Percentiles rank a stretch among this genome's conserved stretches.
phyloP scores from a whole-genome alignment of 2,329 filamentous ascomycete species.

The Colletotrichum somersetense region DNA sequence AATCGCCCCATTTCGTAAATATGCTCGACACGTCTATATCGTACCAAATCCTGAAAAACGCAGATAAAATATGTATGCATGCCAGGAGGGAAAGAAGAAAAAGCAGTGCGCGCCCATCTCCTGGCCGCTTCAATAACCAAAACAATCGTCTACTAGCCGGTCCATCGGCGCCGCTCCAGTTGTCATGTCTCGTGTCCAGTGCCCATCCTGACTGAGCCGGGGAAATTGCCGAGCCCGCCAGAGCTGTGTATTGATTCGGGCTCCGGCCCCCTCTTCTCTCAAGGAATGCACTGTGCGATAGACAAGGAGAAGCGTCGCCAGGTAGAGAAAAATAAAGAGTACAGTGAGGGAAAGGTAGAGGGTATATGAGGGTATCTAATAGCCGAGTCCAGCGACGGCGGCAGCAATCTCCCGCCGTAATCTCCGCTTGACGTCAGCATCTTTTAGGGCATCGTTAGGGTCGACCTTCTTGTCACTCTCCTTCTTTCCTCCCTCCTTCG shows the following conservation, averaged over 20 bases:
- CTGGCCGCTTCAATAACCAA: conserved; percentile 5
- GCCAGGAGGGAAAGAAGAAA: background rate
- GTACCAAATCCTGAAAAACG: conserved; percentile 20
- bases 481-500: conserved; percentile 14
- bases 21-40: conserved; percentile 28
- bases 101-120: background rate
- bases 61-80: background rate
- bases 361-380: conserved; percentile 19
- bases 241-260: background rate
- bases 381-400: conserved; percentile 38
- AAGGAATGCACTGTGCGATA: too few relatives aligned
- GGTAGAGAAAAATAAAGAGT: conserved; percentile 3
- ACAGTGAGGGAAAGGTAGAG: conserved; percentile 4
- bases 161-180: conserved; percentile 1
- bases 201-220: background rate
- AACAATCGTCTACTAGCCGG: conserved; percentile 20
- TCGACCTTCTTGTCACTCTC: conserved; percentile 38
- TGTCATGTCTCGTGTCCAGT: conserved; percentile 17
- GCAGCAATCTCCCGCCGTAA: conserved; percentile 34
- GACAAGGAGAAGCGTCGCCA: conserved; percentile 1
- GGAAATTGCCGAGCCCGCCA: too few relatives aligned
- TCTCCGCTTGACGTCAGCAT: conserved; percentile 31
- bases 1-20: background rate
- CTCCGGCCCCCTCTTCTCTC: background rate
- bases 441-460: conserved; percentile 37